Evolutionary conservation across 2,329 filamentous ascomycete genomes (phyloP), one percentile per base, ranked within the genome.

Genomic region (Paramyrothecium roridum): DNA sequence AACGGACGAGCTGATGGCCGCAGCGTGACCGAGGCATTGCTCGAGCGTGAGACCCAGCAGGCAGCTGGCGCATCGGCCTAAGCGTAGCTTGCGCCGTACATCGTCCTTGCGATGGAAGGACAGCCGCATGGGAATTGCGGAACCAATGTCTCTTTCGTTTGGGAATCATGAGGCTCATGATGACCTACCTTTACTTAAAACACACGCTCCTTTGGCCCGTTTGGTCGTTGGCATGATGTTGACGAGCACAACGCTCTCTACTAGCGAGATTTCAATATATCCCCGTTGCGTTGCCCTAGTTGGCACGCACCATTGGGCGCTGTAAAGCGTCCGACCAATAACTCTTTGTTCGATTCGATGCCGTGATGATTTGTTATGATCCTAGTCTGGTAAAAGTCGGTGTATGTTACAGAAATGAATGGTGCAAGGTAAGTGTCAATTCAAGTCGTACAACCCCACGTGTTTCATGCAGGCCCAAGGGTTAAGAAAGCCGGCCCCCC

Each of bases 21-120:
- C 52, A 69, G 76, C 53, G 70, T 87, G 61, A 84, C 83, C 57
- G 83, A 87, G 67, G 76, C 80, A 46, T 75, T 87, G 48, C 79
- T 87, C 40, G 83, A 82, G 68, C 78, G 79, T 53, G 83, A 86
- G 72, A 66, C 68, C 21, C 67, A 71, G 59, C 64, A 68, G 55
- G 62, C 63, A 34, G 61, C 65, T 49, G 59, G 60, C 56, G 68
- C 68, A 43, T 63, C 70, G 21, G 68, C 64, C 50, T 67, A 59
- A 61, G 50, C 26, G 22, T 13, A 45, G 17, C 46, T 23, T 8
- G 19, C 17, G 22, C 19, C 17, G 12, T 19, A 16, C 19, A 48
- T 48, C 22, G 13, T 43, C 13, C 37, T 43, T 17, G 37, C n/a
- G 26, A 30, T 43, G n/a, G 37, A 19, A 43, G 37, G n/a, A 19